Conservation (phyloP, 2,329 filamentous ascomycete genomes). For the Alternaria consortialis region DNA sequence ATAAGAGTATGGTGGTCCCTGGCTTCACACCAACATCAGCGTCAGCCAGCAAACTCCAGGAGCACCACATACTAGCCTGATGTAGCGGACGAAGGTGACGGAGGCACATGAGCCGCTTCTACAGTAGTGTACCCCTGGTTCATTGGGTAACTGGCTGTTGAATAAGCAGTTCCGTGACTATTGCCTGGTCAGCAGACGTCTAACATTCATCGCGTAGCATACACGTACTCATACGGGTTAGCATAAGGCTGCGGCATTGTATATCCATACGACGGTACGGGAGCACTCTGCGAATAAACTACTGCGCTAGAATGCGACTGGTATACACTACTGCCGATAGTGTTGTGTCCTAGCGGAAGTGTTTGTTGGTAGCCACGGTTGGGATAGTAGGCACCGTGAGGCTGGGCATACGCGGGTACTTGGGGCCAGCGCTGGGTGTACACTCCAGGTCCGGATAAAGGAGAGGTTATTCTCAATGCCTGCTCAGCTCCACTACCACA, state of each 20-base stretch:
- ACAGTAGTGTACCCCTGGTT: background rate
- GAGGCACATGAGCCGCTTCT: background rate
- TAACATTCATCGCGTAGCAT: background rate
- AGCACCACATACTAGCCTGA: conserved; percentile 1
- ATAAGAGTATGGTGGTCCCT: background rate
- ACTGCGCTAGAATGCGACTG: background rate
- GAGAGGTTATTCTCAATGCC: background rate
- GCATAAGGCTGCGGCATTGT: background rate
- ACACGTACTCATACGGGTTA: background rate
- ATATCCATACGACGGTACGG: background rate
- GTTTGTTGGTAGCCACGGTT: background rate
- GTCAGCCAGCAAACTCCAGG: background rate
- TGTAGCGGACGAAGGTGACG: background rate
- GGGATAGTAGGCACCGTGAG: background rate
- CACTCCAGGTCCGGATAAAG: background rate
- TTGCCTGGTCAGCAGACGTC: background rate
- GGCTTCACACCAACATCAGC: conserved; percentile 4
- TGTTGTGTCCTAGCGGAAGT: background rate
- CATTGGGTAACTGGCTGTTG: background rate
- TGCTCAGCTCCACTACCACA: background rate
- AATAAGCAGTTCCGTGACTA: background rate
- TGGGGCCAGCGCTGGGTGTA: background rate
- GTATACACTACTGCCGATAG: background rate
- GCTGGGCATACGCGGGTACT: background rate
- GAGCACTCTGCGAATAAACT: background rate